phyloP scores from a whole-genome alignment of 345 rosid species.

The Diplotaxis tenuifolia region DNA sequence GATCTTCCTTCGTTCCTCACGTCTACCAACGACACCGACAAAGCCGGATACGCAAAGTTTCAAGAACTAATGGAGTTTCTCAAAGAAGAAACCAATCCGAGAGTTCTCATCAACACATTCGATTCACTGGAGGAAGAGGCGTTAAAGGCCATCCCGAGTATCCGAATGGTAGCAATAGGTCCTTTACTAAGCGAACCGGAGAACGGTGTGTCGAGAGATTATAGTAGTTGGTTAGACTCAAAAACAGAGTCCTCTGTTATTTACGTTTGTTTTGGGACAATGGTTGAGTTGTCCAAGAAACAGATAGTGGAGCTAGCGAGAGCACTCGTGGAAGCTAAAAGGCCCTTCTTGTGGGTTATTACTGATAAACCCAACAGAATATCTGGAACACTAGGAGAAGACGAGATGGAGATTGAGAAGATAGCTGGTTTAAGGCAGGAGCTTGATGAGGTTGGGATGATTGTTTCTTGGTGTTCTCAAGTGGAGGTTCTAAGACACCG shows the following conservation, averaged over 20 bases:
- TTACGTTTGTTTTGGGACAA: slow-evolving; percentile 66
- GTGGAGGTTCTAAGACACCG: slow-evolving; percentile 50
- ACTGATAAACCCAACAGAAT: slow-evolving; percentile 32
- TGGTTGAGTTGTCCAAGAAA: slow-evolving; percentile 37
- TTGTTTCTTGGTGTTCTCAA: slow-evolving; percentile 66
- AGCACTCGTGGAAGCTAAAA: slow-evolving; percentile 31
- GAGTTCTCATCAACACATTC: too few relatives aligned
- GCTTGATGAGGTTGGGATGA: slow-evolving; percentile 47
- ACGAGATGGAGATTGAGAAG: slow-evolving; percentile 7
- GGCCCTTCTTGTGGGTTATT: slow-evolving; percentile 53
- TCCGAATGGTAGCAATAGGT: too few relatives aligned
- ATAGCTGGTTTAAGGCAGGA: slow-evolving; percentile 33
- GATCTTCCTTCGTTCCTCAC: too few relatives aligned
- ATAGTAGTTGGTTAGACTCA: slow-evolving; percentile 41
- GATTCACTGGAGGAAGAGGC: too few relatives aligned
- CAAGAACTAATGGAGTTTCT: too few relatives aligned
- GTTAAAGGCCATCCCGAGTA: too few relatives aligned
- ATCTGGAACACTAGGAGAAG: slow-evolving; percentile 13
- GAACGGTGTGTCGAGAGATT: too few relatives aligned
- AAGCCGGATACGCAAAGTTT: too few relatives aligned
- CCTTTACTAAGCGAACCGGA: too few relatives aligned
- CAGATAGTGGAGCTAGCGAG: slow-evolving; percentile 48
- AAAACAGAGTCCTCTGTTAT: slow-evolving; percentile 51
- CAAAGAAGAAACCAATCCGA: too few relatives aligned
- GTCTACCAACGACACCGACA: too few relatives aligned